Percentiles rank a stretch among this genome's conserved stretches.
phyloP scores from a whole-genome alignment of 352 stramenopile genomes.

The Globisporangium abappressorium region DNA sequence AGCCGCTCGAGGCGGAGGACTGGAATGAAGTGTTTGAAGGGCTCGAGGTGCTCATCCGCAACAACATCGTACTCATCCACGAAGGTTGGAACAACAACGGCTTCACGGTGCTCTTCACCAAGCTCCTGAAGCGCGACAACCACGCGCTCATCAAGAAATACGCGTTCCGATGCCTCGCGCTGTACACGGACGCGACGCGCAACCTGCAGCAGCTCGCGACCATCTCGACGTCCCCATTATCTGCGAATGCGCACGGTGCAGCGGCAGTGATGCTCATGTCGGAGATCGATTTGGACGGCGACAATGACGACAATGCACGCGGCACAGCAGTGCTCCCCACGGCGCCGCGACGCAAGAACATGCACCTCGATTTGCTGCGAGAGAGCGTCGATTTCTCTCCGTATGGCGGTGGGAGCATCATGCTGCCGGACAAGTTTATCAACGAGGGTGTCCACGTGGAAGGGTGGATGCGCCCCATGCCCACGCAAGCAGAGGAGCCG shows the following conservation, averaged over 20 bases:
- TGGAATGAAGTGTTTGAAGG: slow-evolving; percentile 89
- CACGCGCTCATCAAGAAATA: slow-evolving; percentile 90
- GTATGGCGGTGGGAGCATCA: slow-evolving; percentile 79
- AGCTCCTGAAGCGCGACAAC: slow-evolving; percentile 84
- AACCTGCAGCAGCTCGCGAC: slow-evolving; percentile 62
- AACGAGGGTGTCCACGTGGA: slow-evolving; percentile 85
- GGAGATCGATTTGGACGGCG: slow-evolving; percentile 36
- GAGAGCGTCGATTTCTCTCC: slow-evolving; percentile 86
- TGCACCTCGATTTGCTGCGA: slow-evolving; percentile 73
- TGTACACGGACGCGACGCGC: slow-evolving; percentile 78
- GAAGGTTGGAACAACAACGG: slow-evolving; percentile 83
- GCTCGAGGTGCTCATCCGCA: slow-evolving; percentile 76
- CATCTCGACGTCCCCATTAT: slow-evolving; percentile 28
- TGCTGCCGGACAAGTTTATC: slow-evolving; percentile 75
- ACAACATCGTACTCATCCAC: slow-evolving; percentile 61
- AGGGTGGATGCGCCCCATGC: slow-evolving; percentile 76
- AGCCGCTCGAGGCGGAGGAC: slow-evolving; percentile 81
- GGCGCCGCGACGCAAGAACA: slow-evolving; percentile 42
- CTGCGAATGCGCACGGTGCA: slow-evolving; percentile 16
- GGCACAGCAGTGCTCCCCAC: slow-evolving; percentile 38
- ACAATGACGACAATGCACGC: slow-evolving; percentile 33
- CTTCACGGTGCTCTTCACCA: slow-evolving; percentile 80
- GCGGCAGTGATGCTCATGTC: slow-evolving; percentile 43
- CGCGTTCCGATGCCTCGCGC: slow-evolving; percentile 77
- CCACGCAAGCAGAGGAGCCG: slow-evolving; percentile 80